Evolutionary conservation across 495 filamentous ascomycete species (phyloP), one percentile per base, ranked within the genome.

Genomic region (Penicillium lagena): DNA sequence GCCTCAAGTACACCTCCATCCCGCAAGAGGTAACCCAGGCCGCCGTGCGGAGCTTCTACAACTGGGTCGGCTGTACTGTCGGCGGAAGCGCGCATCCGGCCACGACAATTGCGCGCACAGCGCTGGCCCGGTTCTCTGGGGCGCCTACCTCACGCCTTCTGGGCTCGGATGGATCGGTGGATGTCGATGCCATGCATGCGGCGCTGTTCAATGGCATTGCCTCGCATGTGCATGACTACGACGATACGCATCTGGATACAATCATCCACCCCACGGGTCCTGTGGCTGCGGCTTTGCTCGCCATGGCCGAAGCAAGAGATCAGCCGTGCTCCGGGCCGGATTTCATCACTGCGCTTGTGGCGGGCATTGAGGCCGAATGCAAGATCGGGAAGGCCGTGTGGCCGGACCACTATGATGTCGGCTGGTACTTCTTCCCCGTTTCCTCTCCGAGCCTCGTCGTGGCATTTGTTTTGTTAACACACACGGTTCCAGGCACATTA

Each of bases 211-310:
- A 78, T 39, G 75, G 76, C 13, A 77, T 78, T 12, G 68, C 74
- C 27, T 74, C 70, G 15, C 73, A 78, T 40, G 71, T 78, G 9
- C 73, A 77, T 43, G 75, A 78, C 47, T 80, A 78, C 51, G 75
- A 80, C 37, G 75, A 80, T 51, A 80, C 75, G 6, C 74, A 78
- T 48, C 62, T 78, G 1, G 73, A 74, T 30, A 78, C 70, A 9
- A 72, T 78, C 37, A 78, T 80, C 45, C 76, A 80, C 42, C 75
- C 74, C 1, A 64, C 74, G 1, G 74, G 76, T 0, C 68, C 73
- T 0, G 72, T 78, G 0, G 72, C 73, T 2, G 64, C 60, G 35
- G 76, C 76, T 1, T 51, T 78, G 1, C 52, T 80, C 9, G 70
- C 71, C 3, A 53, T 71, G 12, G 60, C 67, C 5, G 68, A 75